These are phyloP conservation scores for Ascocoryne sarcoides DNA, from an alignment of 2,329 filamentous ascomycete species.

Conservation along the genomic window DNA sequence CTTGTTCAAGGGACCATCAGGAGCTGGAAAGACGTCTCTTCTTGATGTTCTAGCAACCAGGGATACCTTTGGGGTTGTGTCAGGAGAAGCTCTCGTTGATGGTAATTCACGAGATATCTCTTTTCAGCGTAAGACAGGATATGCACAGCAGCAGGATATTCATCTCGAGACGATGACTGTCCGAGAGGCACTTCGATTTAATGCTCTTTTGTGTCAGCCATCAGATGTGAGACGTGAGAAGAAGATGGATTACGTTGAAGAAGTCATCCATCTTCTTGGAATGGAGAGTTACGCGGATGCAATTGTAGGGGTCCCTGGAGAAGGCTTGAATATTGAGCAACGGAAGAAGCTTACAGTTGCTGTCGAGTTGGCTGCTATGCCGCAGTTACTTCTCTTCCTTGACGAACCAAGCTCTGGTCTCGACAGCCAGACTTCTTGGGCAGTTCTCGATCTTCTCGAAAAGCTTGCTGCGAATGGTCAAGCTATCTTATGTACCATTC, in stretches of 20 bases:
- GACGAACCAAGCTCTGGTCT: conserved; percentile 94
- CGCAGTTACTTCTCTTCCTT: conserved; percentile 76
- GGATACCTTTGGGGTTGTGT: conserved; percentile 78
- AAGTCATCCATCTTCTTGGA: conserved; percentile 81
- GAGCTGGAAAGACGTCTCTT: conserved; percentile 77
- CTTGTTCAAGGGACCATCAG: conserved; percentile 54
- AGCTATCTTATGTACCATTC: conserved; percentile 88
- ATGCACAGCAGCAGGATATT: conserved; percentile 86
- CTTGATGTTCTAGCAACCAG: conserved; percentile 71
- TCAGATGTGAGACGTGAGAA: conserved; percentile 58
- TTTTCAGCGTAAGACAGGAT: conserved; percentile 86
- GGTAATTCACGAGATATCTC: conserved; percentile 37
- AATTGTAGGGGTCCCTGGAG: conserved; percentile 79
- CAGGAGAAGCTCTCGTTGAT: conserved; percentile 57
- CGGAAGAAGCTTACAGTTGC: conserved; percentile 78
- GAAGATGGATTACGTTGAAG: conserved; percentile 81
- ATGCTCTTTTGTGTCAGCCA: conserved; percentile 75
- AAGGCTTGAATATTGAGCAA: conserved; percentile 58
- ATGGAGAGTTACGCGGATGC: conserved; percentile 89
- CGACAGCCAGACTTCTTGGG: conserved; percentile 87
- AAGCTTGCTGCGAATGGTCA: conserved; percentile 82
- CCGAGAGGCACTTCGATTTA: conserved; percentile 78
- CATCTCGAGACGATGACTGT: conserved; percentile 78
- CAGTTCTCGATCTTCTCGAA: conserved; percentile 78
- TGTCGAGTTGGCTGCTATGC: conserved; percentile 86